Conservation (phyloP, 73 alveolate genomes). For the Diophrys appendiculata region DNA sequence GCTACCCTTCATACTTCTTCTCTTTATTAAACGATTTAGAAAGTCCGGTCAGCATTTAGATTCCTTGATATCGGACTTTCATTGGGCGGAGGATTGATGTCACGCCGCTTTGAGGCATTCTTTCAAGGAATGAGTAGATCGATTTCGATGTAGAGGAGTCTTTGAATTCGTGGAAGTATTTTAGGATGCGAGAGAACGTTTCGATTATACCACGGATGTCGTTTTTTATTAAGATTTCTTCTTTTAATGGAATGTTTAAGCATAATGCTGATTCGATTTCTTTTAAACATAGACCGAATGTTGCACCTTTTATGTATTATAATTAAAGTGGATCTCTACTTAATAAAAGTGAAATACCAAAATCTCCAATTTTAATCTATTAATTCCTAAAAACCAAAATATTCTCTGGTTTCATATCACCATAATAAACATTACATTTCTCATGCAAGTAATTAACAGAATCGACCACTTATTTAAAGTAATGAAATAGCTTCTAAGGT, state of each 20-base stretch:
- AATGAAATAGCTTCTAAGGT: slow-evolving; percentile 33
- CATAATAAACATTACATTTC: slow-evolving; percentile 18
- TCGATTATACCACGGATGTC: not conserved
- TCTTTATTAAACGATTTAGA: not conserved
- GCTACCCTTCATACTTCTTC: not conserved
- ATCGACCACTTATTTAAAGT: slow-evolving; percentile 18
- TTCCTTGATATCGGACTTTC: not conserved
- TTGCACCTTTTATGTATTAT: not conserved
- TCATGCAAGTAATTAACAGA: slow-evolving; percentile 18
- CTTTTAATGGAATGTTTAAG: not conserved
- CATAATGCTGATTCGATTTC: not conserved
- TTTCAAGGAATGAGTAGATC: not conserved
- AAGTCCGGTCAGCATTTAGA: not conserved
- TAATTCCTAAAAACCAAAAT: slow-evolving; percentile 36
- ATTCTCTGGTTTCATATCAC: slow-evolving; percentile 46
- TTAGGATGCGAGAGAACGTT: not conserved
- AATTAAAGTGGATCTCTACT: not conserved
- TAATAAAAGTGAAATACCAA: slow-evolving; percentile 25
- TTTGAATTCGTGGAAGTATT: not conserved
- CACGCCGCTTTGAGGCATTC: not conserved
- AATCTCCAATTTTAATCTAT: slow-evolving; percentile 36
- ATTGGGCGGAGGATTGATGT: not conserved
- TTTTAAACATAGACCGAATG: not conserved
- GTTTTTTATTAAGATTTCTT: not conserved
- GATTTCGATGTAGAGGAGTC: not conserved